Conservation (phyloP, 1,284 basidiomycete genomes). For the Tremellales sp. region DNA sequence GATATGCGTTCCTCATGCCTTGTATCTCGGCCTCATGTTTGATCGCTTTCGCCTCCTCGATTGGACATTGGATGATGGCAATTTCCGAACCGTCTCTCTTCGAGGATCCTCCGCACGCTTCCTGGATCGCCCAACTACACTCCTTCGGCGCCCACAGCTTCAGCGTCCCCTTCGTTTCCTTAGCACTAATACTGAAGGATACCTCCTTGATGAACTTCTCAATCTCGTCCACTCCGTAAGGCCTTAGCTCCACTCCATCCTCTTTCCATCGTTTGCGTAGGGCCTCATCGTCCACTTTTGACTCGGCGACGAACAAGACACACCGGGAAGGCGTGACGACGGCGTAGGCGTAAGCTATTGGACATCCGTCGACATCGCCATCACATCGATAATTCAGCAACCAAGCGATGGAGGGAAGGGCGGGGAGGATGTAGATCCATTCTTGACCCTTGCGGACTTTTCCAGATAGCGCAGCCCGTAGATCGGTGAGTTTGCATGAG, state of each 20-base stretch:
- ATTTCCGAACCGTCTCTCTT: slow-evolving; percentile 32
- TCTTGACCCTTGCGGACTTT: slow-evolving; percentile 10
- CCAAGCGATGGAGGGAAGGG: slow-evolving; percentile 59
- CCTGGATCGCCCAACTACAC: slow-evolving; percentile 42
- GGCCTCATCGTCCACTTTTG: slow-evolving; percentile 32
- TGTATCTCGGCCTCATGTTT: slow-evolving; percentile 84
- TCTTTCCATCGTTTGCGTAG: slow-evolving; percentile 39
- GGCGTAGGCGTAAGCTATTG: slow-evolving; percentile 79
- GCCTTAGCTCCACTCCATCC: slow-evolving; percentile 58
- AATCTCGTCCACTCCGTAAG: slow-evolving; percentile 65
- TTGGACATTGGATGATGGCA: slow-evolving; percentile 40
- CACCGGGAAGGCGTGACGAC: slow-evolving; percentile 60
- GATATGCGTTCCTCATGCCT: slow-evolving; percentile 76
- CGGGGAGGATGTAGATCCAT: slow-evolving; percentile 48
- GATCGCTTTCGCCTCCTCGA: slow-evolving; percentile 77
- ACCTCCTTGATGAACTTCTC: slow-evolving; percentile 62
- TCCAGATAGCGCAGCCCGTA: slow-evolving; percentile 34
- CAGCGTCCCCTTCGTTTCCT: slow-evolving; percentile 16
- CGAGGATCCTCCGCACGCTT: slow-evolving; percentile 25
- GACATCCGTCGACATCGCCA: slow-evolving; percentile 75
- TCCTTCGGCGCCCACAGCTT: slow-evolving; percentile 31
- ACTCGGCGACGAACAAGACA: slow-evolving; percentile 38
- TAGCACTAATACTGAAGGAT: not conserved
- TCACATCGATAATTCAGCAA: slow-evolving; percentile 73
- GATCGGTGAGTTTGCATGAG: slow-evolving; percentile 27